phyloP scores from a whole-genome alignment of 345 rosid species.

The Leavenworthia alabamica region DNA sequence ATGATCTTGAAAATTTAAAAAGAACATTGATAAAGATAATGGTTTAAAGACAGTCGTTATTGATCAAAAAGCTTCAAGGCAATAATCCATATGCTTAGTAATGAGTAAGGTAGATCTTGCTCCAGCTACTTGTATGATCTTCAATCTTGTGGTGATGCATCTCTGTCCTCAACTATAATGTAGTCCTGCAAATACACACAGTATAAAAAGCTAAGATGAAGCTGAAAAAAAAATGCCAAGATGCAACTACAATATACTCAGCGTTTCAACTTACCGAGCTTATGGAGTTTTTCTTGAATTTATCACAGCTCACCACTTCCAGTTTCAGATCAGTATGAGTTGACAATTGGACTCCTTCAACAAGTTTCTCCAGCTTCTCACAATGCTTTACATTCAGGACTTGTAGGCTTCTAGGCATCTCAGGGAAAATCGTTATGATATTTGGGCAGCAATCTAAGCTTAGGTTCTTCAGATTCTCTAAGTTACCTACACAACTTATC shows the following conservation, averaged over 20 bases:
- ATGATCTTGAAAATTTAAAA: no score
- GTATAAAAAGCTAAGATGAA: no score
- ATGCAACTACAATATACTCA: constrained; percentile 18
- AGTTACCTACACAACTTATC: constrained; percentile 14
- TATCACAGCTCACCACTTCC: neutral
- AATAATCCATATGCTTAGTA: neutral
- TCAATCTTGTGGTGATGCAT: neutral
- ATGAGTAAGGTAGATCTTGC: constrained; percentile 6
- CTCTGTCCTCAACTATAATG: neutral
- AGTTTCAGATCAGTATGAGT: constrained; percentile 11
- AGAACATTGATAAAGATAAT: no score
- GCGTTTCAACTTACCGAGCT: no score
- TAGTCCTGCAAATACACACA: constrained; percentile 17
- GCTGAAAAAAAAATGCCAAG: no score
- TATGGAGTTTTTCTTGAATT: neutral
- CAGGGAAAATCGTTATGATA: constrained; percentile 27
- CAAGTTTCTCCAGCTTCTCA: constrained; percentile 33
- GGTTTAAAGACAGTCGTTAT: no score
- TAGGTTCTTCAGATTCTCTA: constrained; percentile 36
- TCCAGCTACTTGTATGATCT: no score
- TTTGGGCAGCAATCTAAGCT: constrained; percentile 42
- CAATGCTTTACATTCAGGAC: constrained; percentile 38
- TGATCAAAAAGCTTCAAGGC: no score
- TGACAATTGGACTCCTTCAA: constrained; percentile 6
- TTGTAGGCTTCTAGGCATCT: constrained; percentile 31